Conservation (phyloP, 2,329 filamentous ascomycete species). For the Penicillium sp. region DNA sequence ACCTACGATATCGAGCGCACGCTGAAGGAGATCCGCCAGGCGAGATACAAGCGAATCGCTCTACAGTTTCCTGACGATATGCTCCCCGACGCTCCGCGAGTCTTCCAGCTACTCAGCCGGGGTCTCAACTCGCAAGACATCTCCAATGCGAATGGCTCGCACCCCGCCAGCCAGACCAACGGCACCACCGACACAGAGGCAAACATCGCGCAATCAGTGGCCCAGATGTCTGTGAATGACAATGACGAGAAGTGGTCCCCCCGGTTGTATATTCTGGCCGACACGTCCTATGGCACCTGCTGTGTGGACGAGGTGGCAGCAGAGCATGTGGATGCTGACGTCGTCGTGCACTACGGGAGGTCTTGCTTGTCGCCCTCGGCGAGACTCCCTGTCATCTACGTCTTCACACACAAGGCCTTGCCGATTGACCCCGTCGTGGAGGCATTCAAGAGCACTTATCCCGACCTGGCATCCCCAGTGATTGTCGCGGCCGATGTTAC, state of each 20-base stretch:
- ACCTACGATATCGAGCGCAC: conserved; percentile 87
- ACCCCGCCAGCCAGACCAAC: conserved; percentile 14
- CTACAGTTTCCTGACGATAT: conserved; percentile 96
- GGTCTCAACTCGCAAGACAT: conserved; percentile 44
- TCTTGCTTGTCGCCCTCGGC: conserved; percentile 89
- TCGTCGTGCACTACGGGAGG: conserved; percentile 90
- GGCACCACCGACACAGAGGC: conserved; percentile 8
- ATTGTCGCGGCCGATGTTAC: conserved; percentile 87
- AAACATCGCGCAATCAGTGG: conserved; percentile 27
- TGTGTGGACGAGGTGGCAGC: conserved; percentile 97
- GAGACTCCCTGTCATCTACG: conserved; percentile 80
- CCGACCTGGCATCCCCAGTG: conserved; percentile 60
- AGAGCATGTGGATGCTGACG: conserved; percentile 85
- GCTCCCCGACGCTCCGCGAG: conserved; percentile 78
- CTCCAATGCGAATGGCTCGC: conserved; percentile 13
- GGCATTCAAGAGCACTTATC: conserved; percentile 68
- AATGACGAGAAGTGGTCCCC: conserved; percentile 26
- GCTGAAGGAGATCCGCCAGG: conserved; percentile 67
- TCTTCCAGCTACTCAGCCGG: conserved; percentile 64
- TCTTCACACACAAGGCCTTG: conserved; percentile 75
- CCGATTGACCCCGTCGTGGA: conserved; percentile 57
- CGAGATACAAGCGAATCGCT: conserved; percentile 72
- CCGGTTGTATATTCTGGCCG: conserved; percentile 77
- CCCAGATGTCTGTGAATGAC: conserved; percentile 27
- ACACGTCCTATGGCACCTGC: conserved; percentile 95